A percentile compares a stretch with the other conserved stretches of the same genome.
These are phyloP conservation scores for Fusarium pseudograminearum DNA, from an alignment of 2,329 filamentous ascomycete species.

Conservation along the genomic window DNA sequence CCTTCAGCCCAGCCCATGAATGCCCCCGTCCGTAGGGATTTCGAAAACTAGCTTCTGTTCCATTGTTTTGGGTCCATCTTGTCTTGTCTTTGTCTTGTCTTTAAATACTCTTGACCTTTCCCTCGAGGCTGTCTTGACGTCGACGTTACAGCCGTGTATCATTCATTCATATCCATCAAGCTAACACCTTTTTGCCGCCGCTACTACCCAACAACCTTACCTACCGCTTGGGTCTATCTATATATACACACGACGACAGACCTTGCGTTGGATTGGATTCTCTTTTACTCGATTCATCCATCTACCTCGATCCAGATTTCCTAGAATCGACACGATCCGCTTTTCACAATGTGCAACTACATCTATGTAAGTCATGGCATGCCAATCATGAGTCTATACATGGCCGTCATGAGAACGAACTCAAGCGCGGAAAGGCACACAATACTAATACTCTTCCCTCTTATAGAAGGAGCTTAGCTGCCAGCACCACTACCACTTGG, in stretches of 20 bases:
- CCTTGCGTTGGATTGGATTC: not conserved
- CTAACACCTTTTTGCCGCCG: constrained; percentile 15
- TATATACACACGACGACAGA: not conserved
- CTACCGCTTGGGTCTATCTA: constrained; percentile 10
- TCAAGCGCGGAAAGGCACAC: too few species aligned
- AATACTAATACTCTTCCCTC: constrained; percentile 26
- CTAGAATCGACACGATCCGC: constrained; percentile 8
- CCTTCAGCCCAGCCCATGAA: constrained; percentile 38
- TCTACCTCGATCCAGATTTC: constrained; percentile 4
- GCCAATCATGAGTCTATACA: not conserved
- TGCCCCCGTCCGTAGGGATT: constrained; percentile 39
- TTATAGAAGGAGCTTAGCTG: constrained; percentile 64
- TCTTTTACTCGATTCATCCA: not conserved
- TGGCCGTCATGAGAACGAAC: not conserved
- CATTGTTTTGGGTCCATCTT: constrained; percentile 44
- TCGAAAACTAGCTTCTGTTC: constrained; percentile 34
- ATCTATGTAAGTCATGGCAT: constrained; percentile 57
- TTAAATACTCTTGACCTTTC: constrained; percentile 44
- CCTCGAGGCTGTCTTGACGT: constrained; percentile 30
- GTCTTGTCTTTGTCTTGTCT: constrained; percentile 38
- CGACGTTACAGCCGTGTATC: constrained; percentile 24
- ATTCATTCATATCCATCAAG: constrained; percentile 22
- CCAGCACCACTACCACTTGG: constrained; percentile 63
- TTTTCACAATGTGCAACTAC: constrained; percentile 62
- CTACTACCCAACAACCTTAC: constrained; percentile 17